Base-by-base conservation (phyloP, 2,329 filamentous ascomycete genomes). In the Talaromyces rugulosus region DNA sequence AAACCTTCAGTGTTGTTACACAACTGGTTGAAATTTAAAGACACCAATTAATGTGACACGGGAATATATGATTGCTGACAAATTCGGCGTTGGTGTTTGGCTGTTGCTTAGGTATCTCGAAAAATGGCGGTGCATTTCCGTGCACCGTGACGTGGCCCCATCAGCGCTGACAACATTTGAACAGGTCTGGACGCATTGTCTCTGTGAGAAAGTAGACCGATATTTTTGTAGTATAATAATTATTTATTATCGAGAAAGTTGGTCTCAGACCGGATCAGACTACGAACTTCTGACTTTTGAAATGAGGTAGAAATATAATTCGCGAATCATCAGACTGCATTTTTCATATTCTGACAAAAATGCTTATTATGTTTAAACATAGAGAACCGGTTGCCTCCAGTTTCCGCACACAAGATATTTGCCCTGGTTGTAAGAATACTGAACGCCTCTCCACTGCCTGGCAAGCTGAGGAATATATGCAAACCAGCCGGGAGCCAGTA, bases 311-410 rank as follows among this genome's bases (percentile, higher is more conserved):
- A 23, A 70, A 66, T 54, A 44, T 34, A 59, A 31, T 23, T 60
- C 58, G n/a, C 42, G 59, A 55, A 72, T 71, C 73, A 70, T 72
- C 72, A 70, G 70, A 61, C 64, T 72, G 67, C 68, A 71, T 71
- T 69, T 72, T 71, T 64, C 54, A 36, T 59, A 56, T 56, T 60
- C 65, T 70, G 67, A 67, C 62, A 59, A 65, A 67, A 68, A 66
- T 71, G 68, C 69, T 72, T 68, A 73, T 72, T 72, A 73, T 71
- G 67, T 75, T 65, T 72, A 74, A 64, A 66, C 23, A 31, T 9
- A 53, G 50, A 53, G 27, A 30, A 53, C 16, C 1, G n/a, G 8
- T 30, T 23, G 30, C 50, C 50, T 53, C 50, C 50, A 53, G 30
- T 30, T 31, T 47, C 50, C 16, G 6, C 28, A 31, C 16, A 53